Evolutionary conservation across 2,329 filamentous ascomycete genomes (phyloP), one percentile per base, ranked within the genome.

Genomic region (Trichothecium sympodiale): DNA sequence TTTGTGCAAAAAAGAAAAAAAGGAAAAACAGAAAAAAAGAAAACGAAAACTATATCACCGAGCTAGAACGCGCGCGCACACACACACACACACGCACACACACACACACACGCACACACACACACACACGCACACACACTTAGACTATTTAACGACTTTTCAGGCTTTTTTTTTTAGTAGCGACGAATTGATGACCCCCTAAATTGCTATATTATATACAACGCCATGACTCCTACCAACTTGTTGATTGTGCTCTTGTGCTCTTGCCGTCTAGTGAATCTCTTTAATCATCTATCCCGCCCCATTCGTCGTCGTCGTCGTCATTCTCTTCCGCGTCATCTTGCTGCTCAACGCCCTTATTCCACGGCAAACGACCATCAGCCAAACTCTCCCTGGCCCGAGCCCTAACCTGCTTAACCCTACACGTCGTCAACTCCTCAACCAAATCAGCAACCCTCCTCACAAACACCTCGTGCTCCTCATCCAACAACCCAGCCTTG

Each of bases 311-410:
- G 7, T 49, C 49, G 7, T 50, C 61, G 4, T 61, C 60, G 5
- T 60, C 71, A 23, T 67, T 54, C 23, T 55, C 59, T 17, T 58
- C 59, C 26, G 57, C 55, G 15, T 46, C 48, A 12, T 47, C 55
- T 15, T 47, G 46, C 28, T 27, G 46, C 38, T 44, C 51, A 32
- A 57, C 50, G 44, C 56, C 62, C 45, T 54, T 56, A 53, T 77
- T 84, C 55, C 74, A 74, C 34, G 74, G 71, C 54, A 94, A 58
- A 44, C 86, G 70, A 47, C 81, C 79, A 54, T 96, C 89, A 2
- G 66, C 69, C 40, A 93, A 58, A 17, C 76, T 72, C 47, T 89
- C 84, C 41, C 66, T 69, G 1, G 80, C 81, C 49, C 82, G 74
- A 42, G 64, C 65, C 49, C 84, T 74, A 35, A 93, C 77, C 17